Base-by-base conservation (phyloP, 345 rosid species). In the Hibiscus tridactylites region DNA sequence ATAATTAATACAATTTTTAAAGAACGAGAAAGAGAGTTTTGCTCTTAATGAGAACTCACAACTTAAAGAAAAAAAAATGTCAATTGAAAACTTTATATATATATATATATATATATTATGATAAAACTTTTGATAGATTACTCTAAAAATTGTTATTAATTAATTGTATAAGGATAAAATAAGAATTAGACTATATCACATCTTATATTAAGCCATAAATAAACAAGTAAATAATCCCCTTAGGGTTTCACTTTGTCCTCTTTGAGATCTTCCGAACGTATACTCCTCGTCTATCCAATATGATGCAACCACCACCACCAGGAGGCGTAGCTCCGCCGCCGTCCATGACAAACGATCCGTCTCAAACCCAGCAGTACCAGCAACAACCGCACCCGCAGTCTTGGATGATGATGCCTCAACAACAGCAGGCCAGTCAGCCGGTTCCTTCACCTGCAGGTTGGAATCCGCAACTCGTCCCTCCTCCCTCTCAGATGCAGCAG, bases 381-480 rank as follows among this genome's bases (percentile, higher is more conserved):
- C 84, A 79, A 66, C 84, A 77, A 59, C n/a, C 49, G 28, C 75
- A 71, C 19, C 82, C 67, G n/a, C 70, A 74, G 24, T 84, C 80
- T 88, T 81, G 85, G 95, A 83, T 87, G 91, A 71, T 88, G 91
- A 77, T 79, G 86, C 24, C 31, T 42, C 84, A 78, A 64, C 91
- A 79, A 52, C 88, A 80, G 73, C 83, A 76, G 69, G 74, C 71
- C 26, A 58, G 79, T 63, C 82, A 82, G 70, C 94, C 90, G 9
- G 86, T 85, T 12, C 91, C 89, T 16, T 94, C 87, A 3, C 86
- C 89, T 11, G 79, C 86, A 10, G 93, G 87, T 2, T 94, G 96
- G 97, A 80, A 86, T 28, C 95, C 87, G 3, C 95, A 86, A 71
- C 90, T 89, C 0, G 90, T 88, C 17, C 91, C 90, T 24, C 85